Evolutionary conservation across 2,329 filamentous ascomycete genomes (phyloP).

Genomic region (Ceratocystis eucalypticola): DNA sequence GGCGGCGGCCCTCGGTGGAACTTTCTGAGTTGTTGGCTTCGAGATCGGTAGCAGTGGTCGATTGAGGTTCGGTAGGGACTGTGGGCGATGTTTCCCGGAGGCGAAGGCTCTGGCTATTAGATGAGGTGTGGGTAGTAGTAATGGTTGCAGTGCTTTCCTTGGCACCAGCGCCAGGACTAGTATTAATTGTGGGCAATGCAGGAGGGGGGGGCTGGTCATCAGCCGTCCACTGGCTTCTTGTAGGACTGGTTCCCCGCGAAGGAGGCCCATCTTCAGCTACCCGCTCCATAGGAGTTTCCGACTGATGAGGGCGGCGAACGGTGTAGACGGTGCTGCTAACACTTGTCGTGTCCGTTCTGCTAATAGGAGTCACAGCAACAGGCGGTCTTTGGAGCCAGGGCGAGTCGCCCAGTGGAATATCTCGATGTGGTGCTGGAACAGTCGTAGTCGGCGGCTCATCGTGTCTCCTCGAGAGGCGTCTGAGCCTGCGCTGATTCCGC

Average conservation of each 20-base stretch:
- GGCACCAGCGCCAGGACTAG: not conserved
- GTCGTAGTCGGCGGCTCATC: slow-evolving; percentile 22
- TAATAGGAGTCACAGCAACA: slow-evolving; percentile 42
- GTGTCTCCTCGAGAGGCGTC: not conserved
- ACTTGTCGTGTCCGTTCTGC: slow-evolving; percentile 48
- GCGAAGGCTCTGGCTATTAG: not conserved
- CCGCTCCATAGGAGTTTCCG: slow-evolving; percentile 30
- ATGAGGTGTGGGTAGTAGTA: not conserved
- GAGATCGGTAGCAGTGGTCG: slow-evolving; percentile 9
- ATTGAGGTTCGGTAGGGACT: not conserved
- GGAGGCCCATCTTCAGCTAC: slow-evolving; percentile 12
- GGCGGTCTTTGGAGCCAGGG: slow-evolving; percentile 44
- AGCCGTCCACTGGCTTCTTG: slow-evolving; percentile 19
- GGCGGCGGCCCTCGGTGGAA: not conserved
- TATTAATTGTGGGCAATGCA: not conserved
- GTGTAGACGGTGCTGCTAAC: slow-evolving; percentile 52
- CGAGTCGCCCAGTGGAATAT: slow-evolving; percentile 33
- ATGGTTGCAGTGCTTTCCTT: not conserved
- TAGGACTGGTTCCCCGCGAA: slow-evolving; percentile 9
- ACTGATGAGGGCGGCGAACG: slow-evolving; percentile 45
- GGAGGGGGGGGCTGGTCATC: not conserved
- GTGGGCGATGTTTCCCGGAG: not conserved
- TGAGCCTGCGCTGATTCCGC: slow-evolving; percentile 8
- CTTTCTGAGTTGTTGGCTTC: slow-evolving; percentile 12
- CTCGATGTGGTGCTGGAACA: slow-evolving; percentile 24